phyloP scores from a whole-genome alignment of 2,329 filamentous ascomycete genomes.

The Mycosphaerella sp. region DNA sequence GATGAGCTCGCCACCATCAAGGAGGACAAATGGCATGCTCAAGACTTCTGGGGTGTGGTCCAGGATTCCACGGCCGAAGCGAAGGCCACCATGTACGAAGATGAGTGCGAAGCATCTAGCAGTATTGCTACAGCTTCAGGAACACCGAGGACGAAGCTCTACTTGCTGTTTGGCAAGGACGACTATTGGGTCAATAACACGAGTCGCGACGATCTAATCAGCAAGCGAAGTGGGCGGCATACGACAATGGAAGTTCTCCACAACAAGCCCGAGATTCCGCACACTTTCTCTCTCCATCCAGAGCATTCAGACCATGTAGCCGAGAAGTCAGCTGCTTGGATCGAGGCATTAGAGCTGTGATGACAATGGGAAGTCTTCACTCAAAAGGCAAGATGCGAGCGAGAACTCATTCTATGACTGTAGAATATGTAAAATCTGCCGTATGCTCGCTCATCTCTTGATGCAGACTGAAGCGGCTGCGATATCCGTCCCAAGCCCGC shows the following conservation, averaged over 20 bases:
- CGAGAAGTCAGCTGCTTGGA: constrained; percentile 10
- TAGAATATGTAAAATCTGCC: too few relatives aligned
- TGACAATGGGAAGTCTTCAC: background rate
- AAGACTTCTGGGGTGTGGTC: constrained; percentile 53
- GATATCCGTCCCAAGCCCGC: too few relatives aligned
- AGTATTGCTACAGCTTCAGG: background rate
- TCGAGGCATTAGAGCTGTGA: background rate
- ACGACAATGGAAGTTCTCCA: constrained; percentile 47
- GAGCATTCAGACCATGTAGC: constrained; percentile 30
- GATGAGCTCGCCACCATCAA: constrained; percentile 55
- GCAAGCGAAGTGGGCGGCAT: constrained; percentile 32
- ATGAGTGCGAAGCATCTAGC: constrained; percentile 1
- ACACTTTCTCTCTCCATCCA: constrained; percentile 53
- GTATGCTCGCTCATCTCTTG: too few relatives aligned
- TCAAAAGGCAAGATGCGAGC: background rate
- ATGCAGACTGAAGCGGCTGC: too few relatives aligned
- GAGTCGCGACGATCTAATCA: constrained; percentile 52
- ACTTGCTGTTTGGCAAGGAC: constrained; percentile 54
- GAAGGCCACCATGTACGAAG: background rate
- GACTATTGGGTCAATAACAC: constrained; percentile 58
- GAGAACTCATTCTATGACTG: too few relatives aligned
- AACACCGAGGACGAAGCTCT: constrained; percentile 41
- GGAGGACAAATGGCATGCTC: constrained; percentile 54
- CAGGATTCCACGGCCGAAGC: background rate
- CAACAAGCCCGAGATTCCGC: constrained; percentile 49